Conservation (phyloP, 2,329 filamentous ascomycete genomes). For the Aureobasidium sp. region DNA sequence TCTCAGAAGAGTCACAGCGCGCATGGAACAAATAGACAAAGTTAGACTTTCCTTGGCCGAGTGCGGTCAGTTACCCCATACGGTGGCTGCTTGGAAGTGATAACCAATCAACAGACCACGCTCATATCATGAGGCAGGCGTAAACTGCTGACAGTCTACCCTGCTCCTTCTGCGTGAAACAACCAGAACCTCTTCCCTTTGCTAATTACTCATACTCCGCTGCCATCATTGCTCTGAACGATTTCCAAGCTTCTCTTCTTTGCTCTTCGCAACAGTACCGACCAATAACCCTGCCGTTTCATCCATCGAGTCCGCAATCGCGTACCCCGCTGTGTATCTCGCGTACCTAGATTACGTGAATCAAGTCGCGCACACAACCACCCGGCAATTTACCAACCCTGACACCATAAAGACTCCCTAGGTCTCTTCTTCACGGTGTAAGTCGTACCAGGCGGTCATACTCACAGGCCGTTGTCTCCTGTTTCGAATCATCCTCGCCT, state of each 20-base stretch:
- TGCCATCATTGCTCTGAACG: neutral
- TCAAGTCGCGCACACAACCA: constrained; percentile 13
- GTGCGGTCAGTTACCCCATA: constrained; percentile 2
- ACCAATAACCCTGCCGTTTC: neutral
- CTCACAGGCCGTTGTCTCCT: neutral
- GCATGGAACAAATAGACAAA: constrained; percentile 1
- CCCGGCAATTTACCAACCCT: constrained; percentile 7
- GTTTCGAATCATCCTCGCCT: neutral
- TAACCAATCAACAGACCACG: constrained; percentile 12
- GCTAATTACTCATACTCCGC: neutral
- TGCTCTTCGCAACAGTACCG: constrained; percentile 1
- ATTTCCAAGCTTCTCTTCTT: neutral
- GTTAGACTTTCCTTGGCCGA: constrained; percentile 3
- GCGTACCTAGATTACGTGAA: constrained; percentile 14
- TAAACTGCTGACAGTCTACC: neutral
- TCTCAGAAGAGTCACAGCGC: neutral
- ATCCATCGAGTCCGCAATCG: constrained; percentile 12
- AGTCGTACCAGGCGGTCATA: constrained; percentile 1
- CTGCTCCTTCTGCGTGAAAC: constrained; percentile 4
- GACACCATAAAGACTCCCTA: neutral
- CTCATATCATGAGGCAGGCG: constrained; percentile 5
- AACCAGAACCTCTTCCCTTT: neutral
- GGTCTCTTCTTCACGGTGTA: constrained; percentile 4
- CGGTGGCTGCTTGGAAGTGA: constrained; percentile 1
- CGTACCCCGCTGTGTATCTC: constrained; percentile 10